Conservation (phyloP, 805 yeast genomes). For the Candida anglica region DNA sequence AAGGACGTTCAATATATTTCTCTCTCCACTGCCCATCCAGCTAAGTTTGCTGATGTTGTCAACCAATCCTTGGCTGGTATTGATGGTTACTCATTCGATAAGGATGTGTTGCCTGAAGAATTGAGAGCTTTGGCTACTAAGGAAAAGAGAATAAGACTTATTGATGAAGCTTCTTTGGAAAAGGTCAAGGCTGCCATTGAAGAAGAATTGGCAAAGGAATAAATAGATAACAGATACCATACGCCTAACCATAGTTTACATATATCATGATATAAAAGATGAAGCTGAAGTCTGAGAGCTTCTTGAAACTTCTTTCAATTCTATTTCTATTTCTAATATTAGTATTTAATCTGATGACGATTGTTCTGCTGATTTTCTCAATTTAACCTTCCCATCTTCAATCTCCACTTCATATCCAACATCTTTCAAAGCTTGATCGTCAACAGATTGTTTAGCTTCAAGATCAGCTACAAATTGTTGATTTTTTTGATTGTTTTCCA, state of each 20-base stretch:
- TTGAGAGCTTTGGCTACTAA: slow-evolving; percentile 65
- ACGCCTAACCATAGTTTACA: neutral
- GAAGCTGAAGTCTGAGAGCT: neutral
- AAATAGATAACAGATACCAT: neutral
- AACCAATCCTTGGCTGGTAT: slow-evolving; percentile 66
- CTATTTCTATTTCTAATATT: neutral
- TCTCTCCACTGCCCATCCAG: slow-evolving; percentile 97
- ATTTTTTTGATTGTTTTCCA: slow-evolving; percentile 62
- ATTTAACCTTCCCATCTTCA: slow-evolving; percentile 61
- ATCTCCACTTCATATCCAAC: slow-evolving; percentile 79
- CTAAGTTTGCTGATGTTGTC: slow-evolving; percentile 96
- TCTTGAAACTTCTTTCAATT: no score
- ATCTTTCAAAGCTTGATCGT: slow-evolving; percentile 52
- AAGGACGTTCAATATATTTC: slow-evolving; percentile 55
- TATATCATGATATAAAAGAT: neutral
- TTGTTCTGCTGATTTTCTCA: slow-evolving; percentile 33
- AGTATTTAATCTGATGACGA: neutral
- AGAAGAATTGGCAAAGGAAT: slow-evolving; percentile 47
- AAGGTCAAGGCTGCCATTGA: slow-evolving; percentile 72
- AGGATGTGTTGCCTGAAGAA: slow-evolving; percentile 85
- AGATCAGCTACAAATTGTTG: slow-evolving; percentile 72
- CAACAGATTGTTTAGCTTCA: slow-evolving; percentile 69
- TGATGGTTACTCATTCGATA: slow-evolving; percentile 78
- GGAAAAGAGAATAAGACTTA: slow-evolving; percentile 69
- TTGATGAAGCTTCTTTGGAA: slow-evolving; percentile 70